Evolutionary conservation across 352 stramenopile genomes (phyloP).

Genomic region (Pythium myriotylum): DNA sequence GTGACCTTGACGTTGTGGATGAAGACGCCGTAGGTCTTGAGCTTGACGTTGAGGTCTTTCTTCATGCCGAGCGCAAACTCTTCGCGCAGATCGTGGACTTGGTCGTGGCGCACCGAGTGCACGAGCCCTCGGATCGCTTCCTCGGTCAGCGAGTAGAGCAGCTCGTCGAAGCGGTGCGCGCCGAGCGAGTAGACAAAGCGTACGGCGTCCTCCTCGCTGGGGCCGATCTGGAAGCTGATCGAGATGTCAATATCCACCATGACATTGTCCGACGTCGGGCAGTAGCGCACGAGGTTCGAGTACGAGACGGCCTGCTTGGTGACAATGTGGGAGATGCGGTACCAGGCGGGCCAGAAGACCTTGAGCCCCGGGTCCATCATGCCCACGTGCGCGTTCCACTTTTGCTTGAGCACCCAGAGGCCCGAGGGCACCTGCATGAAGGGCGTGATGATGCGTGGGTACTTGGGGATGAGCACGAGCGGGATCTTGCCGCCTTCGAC

Average conservation of each 20-base stretch:
- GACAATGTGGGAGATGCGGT: slow-evolving; percentile 86
- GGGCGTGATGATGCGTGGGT: slow-evolving; percentile 53
- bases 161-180: slow-evolving; percentile 80
- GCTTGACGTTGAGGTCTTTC: slow-evolving; percentile 78
- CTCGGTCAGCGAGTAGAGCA: slow-evolving; percentile 79
- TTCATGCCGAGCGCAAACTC: slow-evolving; percentile 86
- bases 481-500: slow-evolving; percentile 57
- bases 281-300: slow-evolving; percentile 68
- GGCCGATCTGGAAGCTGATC: slow-evolving; percentile 87
- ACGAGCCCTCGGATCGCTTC: slow-evolving; percentile 81
- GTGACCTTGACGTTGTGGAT: slow-evolving; percentile 91
- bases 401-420: slow-evolving; percentile 83
- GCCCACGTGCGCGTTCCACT: slow-evolving; percentile 79
- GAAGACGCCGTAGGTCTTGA: slow-evolving; percentile 71
- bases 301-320: slow-evolving; percentile 87
- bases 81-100: slow-evolving; percentile 79
- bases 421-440: slow-evolving; percentile 70
- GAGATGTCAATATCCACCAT: slow-evolving; percentile 91
- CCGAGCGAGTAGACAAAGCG: slow-evolving; percentile 88
- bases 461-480: slow-evolving; percentile 62
- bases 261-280: slow-evolving; percentile 84
- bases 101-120: slow-evolving; percentile 81
- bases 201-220: slow-evolving; percentile 71
- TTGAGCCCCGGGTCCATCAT: slow-evolving; percentile 83
- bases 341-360: slow-evolving; percentile 76